These are phyloP conservation scores for Hordeum pubiflorum DNA, from an alignment of 202 grass and related monocot species.

Conservation along the genomic window DNA sequence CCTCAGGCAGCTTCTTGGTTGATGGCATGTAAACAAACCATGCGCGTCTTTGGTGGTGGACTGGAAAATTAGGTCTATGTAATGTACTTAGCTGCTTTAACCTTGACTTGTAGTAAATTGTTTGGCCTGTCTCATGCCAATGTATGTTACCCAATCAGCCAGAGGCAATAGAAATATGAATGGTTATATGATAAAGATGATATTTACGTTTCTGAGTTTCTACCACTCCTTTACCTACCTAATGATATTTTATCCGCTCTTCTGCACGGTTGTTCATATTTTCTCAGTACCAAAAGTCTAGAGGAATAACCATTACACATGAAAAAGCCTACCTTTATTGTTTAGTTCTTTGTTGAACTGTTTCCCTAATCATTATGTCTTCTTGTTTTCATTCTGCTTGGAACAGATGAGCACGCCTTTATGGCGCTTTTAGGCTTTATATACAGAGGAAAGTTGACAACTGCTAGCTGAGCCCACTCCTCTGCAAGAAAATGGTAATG, in stretches of 20 bases:
- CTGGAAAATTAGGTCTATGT: too few species aligned
- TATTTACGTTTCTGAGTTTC: not conserved
- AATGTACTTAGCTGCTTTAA: too few species aligned
- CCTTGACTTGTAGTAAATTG: not conserved
- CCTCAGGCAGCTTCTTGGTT: constrained; percentile 59
- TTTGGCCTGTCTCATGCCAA: not conserved
- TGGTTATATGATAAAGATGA: not conserved
- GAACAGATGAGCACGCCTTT: constrained; percentile 51
- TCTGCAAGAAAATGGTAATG: constrained; percentile 42
- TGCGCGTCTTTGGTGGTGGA: too few species aligned
- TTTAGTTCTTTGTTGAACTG: not conserved
- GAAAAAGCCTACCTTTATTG: not conserved
- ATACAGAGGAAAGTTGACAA: constrained; percentile 48
- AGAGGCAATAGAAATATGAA: not conserved
- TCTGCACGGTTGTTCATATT: too few species aligned
- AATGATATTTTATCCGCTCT: too few species aligned
- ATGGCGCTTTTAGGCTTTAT: constrained; percentile 52
- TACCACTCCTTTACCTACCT: too few species aligned
- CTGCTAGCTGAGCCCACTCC: constrained; percentile 22
- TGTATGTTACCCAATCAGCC: not conserved
- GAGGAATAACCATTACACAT: not conserved
- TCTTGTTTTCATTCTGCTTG: not conserved
- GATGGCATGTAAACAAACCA: not conserved
- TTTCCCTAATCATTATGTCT: not conserved
- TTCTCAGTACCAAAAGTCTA: not conserved